Evolutionary conservation across 179 eudicot genomes (phyloP).

Genomic region (Beta lomatogona): DNA sequence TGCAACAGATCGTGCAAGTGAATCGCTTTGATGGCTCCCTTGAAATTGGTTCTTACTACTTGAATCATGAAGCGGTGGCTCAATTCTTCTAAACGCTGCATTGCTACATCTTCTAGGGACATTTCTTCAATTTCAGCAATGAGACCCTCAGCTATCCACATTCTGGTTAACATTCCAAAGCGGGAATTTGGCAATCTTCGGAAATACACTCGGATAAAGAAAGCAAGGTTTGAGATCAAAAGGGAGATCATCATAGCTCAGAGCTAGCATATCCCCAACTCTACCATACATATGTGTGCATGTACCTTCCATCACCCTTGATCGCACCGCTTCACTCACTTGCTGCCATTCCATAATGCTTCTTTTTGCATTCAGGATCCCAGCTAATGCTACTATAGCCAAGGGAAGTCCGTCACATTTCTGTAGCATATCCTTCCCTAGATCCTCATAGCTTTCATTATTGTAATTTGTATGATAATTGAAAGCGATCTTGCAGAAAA

Average conservation of each 20-base stretch:
- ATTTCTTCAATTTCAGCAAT: slow-evolving; percentile 37
- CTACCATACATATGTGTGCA: slow-evolving; percentile 27
- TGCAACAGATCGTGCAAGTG: slow-evolving; percentile 62
- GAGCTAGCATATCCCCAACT: slow-evolving; percentile 44
- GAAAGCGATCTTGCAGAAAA: slow-evolving; percentile 49
- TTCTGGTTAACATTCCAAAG: slow-evolving; percentile 44
- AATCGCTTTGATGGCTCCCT: slow-evolving; percentile 44
- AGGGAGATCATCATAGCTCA: slow-evolving; percentile 64
- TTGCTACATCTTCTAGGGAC: slow-evolving; percentile 50
- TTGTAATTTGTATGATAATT: not conserved
- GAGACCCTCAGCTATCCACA: slow-evolving; percentile 70
- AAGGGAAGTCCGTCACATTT: slow-evolving; percentile 68
- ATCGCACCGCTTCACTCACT: slow-evolving; percentile 39
- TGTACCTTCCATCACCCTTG: slow-evolving; percentile 42
- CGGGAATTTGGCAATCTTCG: slow-evolving; percentile 42
- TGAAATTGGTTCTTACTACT: slow-evolving; percentile 39
- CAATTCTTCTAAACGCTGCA: slow-evolving; percentile 46
- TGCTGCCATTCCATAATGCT: slow-evolving; percentile 51
- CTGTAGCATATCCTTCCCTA: slow-evolving; percentile 45
- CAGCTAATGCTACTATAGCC: slow-evolving; percentile 60
- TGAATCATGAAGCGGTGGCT: slow-evolving; percentile 53
- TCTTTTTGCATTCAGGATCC: slow-evolving; percentile 45
- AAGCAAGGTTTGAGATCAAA: slow-evolving; percentile 59
- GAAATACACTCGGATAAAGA: slow-evolving; percentile 58
- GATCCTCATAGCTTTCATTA: slow-evolving; percentile 36